A percentile compares a stretch with the other conserved stretches of the same genome.
Conservation (phyloP, 495 filamentous ascomycete genomes). For the Filosporella fistucella region DNA sequence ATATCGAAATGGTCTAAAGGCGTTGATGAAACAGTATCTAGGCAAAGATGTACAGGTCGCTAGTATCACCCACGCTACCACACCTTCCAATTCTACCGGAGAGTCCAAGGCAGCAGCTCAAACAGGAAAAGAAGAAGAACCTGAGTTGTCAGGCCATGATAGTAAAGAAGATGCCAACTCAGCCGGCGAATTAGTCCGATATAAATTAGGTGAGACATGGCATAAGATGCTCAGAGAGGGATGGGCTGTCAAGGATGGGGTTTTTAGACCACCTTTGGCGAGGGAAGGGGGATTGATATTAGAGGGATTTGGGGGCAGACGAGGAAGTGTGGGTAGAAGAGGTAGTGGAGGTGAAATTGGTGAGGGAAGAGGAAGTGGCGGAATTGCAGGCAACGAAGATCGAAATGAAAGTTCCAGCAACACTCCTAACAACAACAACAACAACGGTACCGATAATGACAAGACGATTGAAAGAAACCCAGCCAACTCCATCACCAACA, state of each 20-base stretch:
- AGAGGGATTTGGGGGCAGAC: neutral
- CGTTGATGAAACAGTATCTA: conserved; percentile 59
- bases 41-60: conserved; percentile 72
- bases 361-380: neutral
- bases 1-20: conserved; percentile 67
- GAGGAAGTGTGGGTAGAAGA: neutral
- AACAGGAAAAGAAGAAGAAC: neutral
- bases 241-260: conserved; percentile 53
- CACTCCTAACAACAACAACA: too few relatives aligned
- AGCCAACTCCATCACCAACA: too few relatives aligned
- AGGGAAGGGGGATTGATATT: neutral
- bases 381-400: neutral
- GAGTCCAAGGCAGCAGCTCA: neutral
- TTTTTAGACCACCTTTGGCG: conserved; percentile 6
- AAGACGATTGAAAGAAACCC: too few relatives aligned
- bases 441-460: too few relatives aligned
- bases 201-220: conserved; percentile 63
- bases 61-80: conserved; percentile 49
- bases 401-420: too few relatives aligned
- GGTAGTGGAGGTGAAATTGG: neutral
- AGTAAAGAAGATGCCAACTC: conserved; percentile 83
- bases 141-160: conserved; percentile 60
- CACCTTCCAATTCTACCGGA: conserved; percentile 9
- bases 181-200: conserved; percentile 78
- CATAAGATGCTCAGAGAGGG: conserved; percentile 54